A percentile compares a stretch with the other conserved stretches of the same genome.
These are phyloP conservation scores for Nemania serpens DNA, from an alignment of 2,329 filamentous ascomycete species.

Conservation along the genomic window DNA sequence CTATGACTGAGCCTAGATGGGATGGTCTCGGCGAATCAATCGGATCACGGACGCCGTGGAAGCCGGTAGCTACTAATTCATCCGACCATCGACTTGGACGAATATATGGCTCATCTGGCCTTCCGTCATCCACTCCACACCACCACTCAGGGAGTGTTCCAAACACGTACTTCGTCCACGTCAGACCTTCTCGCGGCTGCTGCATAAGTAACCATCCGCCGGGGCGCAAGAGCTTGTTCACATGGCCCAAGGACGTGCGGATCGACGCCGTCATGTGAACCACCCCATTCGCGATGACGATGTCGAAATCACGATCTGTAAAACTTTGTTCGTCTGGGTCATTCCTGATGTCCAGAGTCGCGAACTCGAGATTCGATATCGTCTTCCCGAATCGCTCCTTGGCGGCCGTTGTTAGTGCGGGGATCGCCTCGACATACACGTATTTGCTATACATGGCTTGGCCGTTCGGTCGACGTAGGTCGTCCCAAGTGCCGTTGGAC, in stretches of 20 bases:
- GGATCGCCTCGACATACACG: not conserved
- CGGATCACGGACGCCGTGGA: not conserved
- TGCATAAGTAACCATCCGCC: not conserved
- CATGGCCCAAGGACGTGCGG: not conserved
- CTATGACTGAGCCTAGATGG: not conserved
- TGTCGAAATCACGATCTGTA: not conserved
- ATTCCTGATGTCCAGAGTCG: not conserved
- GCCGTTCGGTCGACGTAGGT: not conserved
- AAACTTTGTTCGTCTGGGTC: not conserved
- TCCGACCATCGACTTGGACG: not conserved
- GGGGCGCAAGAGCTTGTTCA: not conserved
- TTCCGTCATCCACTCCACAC: not conserved
- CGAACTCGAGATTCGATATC: not conserved
- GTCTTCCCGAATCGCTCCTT: not conserved
- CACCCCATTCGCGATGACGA: not conserved
- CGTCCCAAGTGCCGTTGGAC: too few relatives aligned
- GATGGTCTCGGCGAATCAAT: too few relatives aligned
- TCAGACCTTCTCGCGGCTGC: not conserved
- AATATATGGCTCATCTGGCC: not conserved
- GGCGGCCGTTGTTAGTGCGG: too few relatives aligned
- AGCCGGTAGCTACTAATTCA: not conserved
- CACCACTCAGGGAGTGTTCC: not conserved
- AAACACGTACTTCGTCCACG: not conserved
- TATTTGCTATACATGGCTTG: not conserved
- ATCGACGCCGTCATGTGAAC: not conserved